Conservation (phyloP, 129 eudicot species). For the Saussurea involucrata region DNA sequence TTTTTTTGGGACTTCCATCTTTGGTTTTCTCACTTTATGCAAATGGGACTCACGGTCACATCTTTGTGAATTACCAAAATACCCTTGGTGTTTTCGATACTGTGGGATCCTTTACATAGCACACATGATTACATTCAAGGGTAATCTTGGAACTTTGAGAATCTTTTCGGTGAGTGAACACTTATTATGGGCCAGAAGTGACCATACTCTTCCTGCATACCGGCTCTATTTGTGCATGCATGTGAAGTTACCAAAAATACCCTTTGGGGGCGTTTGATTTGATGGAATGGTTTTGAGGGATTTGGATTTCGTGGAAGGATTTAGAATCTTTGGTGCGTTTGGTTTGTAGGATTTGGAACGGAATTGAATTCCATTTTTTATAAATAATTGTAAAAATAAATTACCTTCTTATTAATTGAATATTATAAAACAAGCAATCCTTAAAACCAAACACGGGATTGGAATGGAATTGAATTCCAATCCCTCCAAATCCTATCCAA, state of each 20-base stretch:
- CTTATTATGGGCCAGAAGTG: background rate
- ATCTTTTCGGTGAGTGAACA: background rate
- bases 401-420: no score
- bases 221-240: background rate
- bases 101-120: background rate
- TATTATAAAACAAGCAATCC: no score
- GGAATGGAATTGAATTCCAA: no score
- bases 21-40: background rate
- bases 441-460: no score
- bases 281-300: no score
- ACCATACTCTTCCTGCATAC: background rate
- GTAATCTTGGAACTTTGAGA: background rate
- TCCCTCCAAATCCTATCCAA: no score
- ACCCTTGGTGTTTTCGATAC: background rate
- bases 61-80: slow-evolving; percentile 8
- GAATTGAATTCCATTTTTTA: no score
- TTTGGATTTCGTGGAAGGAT: no score
- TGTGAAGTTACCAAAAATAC: background rate
- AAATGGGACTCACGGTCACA: no score
- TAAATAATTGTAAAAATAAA: no score
- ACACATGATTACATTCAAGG: background rate
- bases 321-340: no score
- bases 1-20: background rate
- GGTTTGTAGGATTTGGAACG: no score
- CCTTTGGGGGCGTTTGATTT: background rate